Percentiles rank a stretch among this genome's conserved stretches.
phyloP scores from a whole-genome alignment of 2,329 filamentous ascomycete genomes.

The Clonostachys rosea region DNA sequence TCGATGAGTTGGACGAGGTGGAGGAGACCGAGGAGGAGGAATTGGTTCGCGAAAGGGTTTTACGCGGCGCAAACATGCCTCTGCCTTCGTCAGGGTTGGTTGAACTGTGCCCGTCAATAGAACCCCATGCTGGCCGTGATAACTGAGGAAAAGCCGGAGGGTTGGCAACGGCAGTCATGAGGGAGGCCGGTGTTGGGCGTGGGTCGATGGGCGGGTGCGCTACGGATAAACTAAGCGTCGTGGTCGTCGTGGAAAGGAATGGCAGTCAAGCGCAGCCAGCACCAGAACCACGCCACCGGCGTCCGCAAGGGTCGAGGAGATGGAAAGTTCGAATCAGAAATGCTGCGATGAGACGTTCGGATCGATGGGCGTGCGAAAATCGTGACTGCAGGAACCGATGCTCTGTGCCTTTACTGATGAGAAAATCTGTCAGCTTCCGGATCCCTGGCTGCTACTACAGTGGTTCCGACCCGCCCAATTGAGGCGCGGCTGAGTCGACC shows the following conservation, averaged over 20 bases:
- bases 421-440: too few relatives aligned
- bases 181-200: slow-evolving; percentile 17
- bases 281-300: neutral
- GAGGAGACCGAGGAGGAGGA: slow-evolving; percentile 74
- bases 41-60: slow-evolving; percentile 79
- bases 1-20: slow-evolving; percentile 54
- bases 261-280: neutral
- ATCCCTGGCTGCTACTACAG: too few relatives aligned
- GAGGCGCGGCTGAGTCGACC: too few relatives aligned
- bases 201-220: slow-evolving; percentile 12
- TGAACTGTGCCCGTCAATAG: slow-evolving; percentile 55
- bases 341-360: too few relatives aligned
- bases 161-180: slow-evolving; percentile 66
- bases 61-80: slow-evolving; percentile 87
- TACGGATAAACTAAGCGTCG: slow-evolving; percentile 4
- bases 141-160: slow-evolving; percentile 59
- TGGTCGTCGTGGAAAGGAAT: neutral
- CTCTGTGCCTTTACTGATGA: too few relatives aligned
- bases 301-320: neutral
- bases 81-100: slow-evolving; percentile 82
- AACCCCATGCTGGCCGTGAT: slow-evolving; percentile 60
- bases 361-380: too few relatives aligned
- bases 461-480: too few relatives aligned
- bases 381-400: too few relatives aligned
- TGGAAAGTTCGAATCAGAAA: neutral